phyloP scores from a whole-genome alignment of 1,284 basidiomycete species.

The Papiliotrema fonsecae region DNA sequence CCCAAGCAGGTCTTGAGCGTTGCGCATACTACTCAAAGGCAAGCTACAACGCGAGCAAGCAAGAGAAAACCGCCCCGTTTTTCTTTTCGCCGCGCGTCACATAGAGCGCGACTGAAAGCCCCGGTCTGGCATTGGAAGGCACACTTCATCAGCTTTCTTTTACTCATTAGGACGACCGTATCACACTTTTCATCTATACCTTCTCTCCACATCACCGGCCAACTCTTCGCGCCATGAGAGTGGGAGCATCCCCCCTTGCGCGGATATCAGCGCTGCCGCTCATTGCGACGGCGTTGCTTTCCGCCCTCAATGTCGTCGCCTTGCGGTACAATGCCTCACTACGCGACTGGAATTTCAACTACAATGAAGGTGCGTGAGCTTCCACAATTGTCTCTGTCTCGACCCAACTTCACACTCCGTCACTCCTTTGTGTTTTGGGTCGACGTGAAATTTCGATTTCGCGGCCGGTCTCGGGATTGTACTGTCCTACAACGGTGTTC shows the following conservation, averaged over 20 bases:
- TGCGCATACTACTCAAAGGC: too few relatives aligned
- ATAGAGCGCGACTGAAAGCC: too few relatives aligned
- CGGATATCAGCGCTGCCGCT: slow-evolving; percentile 5
- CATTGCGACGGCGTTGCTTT: slow-evolving; percentile 4
- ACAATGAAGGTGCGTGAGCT: slow-evolving; percentile 59
- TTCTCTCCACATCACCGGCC: not conserved
- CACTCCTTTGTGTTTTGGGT: not conserved
- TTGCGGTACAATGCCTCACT: slow-evolving; percentile 65
- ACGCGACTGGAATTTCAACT: slow-evolving; percentile 75
- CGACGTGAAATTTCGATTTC: not conserved
- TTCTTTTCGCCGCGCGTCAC: too few relatives aligned
- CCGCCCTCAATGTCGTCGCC: slow-evolving; percentile 11
- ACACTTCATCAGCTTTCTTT: too few relatives aligned
- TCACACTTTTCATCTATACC: too few relatives aligned
- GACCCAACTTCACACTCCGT: not conserved
- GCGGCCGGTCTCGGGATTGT: not conserved
- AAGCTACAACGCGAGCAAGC: too few relatives aligned
- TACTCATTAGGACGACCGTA: too few relatives aligned
- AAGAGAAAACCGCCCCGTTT: too few relatives aligned
- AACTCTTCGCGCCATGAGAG: slow-evolving; percentile 3
- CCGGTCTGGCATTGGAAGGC: too few relatives aligned
- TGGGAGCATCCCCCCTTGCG: not conserved
- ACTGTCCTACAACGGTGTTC: not conserved
- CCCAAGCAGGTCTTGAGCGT: too few relatives aligned
- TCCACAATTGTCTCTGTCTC: not conserved